Evolutionary conservation across 2,329 filamentous ascomycete genomes (phyloP).

Genomic region (Coniochaeta prunicola): DNA sequence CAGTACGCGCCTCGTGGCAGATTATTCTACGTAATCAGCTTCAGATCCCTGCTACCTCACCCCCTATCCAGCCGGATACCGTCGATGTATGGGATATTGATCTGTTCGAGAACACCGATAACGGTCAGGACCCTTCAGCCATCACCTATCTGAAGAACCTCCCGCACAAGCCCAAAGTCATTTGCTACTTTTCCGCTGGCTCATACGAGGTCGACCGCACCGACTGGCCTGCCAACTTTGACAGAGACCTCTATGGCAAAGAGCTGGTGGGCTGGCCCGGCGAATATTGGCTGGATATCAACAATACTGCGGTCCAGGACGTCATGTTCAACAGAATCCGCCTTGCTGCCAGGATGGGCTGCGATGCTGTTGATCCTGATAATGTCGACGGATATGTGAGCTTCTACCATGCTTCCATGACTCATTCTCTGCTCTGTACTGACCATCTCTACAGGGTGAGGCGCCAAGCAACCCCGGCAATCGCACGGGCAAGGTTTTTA

Average conservation of each 20-base stretch:
- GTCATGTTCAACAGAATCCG: slow-evolving; percentile 58
- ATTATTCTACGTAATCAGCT: slow-evolving; percentile 46
- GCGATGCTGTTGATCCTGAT: slow-evolving; percentile 63
- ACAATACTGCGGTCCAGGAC: slow-evolving; percentile 47
- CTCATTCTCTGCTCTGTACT: not conserved
- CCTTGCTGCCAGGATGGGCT: slow-evolving; percentile 53
- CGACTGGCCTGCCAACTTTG: slow-evolving; percentile 47
- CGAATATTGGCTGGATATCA: slow-evolving; percentile 60
- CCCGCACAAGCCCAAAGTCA: slow-evolving; percentile 45
- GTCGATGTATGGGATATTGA: slow-evolving; percentile 56
- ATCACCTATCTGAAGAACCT: slow-evolving; percentile 39
- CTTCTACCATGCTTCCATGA: not conserved
- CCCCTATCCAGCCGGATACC: slow-evolving; percentile 28
- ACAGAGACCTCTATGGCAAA: slow-evolving; percentile 46
- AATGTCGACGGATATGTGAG: slow-evolving; percentile 41
- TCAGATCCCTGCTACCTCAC: slow-evolving; percentile 23
- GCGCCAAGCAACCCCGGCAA: not conserved
- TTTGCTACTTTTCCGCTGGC: slow-evolving; percentile 71
- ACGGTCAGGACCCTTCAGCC: slow-evolving; percentile 24
- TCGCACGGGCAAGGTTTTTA: not conserved
- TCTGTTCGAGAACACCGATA: slow-evolving; percentile 39
- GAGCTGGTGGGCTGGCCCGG: slow-evolving; percentile 56
- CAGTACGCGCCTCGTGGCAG: slow-evolving; percentile 49
- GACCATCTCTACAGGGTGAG: not conserved
- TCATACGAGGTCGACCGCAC: slow-evolving; percentile 57